Conservation (phyloP, 2,329 filamentous ascomycete species). For the Corynespora cassiicola region DNA sequence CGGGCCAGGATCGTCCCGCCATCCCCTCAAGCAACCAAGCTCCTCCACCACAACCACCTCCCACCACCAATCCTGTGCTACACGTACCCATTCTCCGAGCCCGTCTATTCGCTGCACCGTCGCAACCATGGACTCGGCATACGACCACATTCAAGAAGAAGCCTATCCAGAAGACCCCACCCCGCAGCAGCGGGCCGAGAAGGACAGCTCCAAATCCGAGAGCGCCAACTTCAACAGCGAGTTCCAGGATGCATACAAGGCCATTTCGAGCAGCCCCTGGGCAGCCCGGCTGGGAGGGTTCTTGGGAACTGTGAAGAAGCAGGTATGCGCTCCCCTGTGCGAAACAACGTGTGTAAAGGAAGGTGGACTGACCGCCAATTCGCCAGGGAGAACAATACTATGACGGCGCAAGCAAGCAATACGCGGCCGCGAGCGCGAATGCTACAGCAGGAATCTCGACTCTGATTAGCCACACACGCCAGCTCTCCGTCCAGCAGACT, state of each 20-base stretch:
- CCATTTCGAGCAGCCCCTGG: conserved; percentile 91
- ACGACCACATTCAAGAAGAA: conserved; percentile 95
- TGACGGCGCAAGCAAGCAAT: conserved; percentile 82
- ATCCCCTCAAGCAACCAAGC: neutral
- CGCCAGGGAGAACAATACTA: conserved; percentile 82
- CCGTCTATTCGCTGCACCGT: neutral
- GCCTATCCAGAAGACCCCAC: conserved; percentile 59
- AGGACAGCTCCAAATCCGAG: conserved; percentile 45
- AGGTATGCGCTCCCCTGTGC: conserved; percentile 60
- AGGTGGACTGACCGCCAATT: conserved; percentile 8
- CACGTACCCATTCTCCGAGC: neutral
- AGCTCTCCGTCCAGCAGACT: conserved; percentile 64
- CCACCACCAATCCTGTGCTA: neutral
- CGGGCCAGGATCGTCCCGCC: too few species aligned
- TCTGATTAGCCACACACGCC: conserved; percentile 75
- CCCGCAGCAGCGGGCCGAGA: conserved; percentile 56
- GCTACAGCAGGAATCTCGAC: conserved; percentile 81
- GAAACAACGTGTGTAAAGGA: too few species aligned
- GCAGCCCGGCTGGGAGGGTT: conserved; percentile 87
- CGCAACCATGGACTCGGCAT: conserved; percentile 84
- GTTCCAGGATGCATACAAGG: conserved; percentile 93
- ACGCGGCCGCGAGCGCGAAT: conserved; percentile 78
- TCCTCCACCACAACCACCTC: conserved; percentile 1
- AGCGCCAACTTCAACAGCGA: conserved; percentile 76
- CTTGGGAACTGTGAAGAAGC: conserved; percentile 90